Evolutionary conservation across 2,329 filamentous ascomycete species (phyloP).

Genomic region (Aspergillus oerlinghausenensis): DNA sequence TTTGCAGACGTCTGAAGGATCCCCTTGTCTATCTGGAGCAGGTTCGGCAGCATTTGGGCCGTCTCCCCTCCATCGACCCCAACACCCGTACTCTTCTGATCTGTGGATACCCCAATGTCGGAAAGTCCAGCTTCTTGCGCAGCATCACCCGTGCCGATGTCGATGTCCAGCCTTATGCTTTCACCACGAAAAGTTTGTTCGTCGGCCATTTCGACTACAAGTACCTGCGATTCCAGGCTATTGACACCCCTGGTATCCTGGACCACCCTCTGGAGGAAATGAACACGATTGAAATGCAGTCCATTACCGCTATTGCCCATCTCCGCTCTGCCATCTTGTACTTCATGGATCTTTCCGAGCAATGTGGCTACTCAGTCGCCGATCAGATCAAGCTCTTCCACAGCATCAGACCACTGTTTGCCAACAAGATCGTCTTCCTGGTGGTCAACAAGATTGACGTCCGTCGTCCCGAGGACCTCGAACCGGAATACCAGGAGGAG

Average conservation of each 20-base stretch:
- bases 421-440: slow-evolving; percentile 95
- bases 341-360: slow-evolving; percentile 96
- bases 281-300: slow-evolving; percentile 99
- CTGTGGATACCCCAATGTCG: slow-evolving; percentile 95
- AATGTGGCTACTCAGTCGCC: slow-evolving; percentile 89
- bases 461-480: slow-evolving; percentile 78
- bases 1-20: slow-evolving; percentile 91
- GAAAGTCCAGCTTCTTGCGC: slow-evolving; percentile 93
- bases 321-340: slow-evolving; percentile 91
- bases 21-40: slow-evolving; percentile 94
- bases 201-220: slow-evolving; percentile 98
- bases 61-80: slow-evolving; percentile 96
- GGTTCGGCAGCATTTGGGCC: slow-evolving; percentile 91
- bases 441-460: slow-evolving; percentile 99
- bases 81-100: slow-evolving; percentile 95
- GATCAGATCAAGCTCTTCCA: slow-evolving; percentile 94
- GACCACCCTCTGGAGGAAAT: slow-evolving; percentile 98
- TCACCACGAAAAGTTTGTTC: slow-evolving; percentile 96
- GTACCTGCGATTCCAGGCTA: slow-evolving; percentile 83
- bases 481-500: slow-evolving; percentile 70
- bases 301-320: slow-evolving; percentile 96
- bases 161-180: slow-evolving; percentile 95
- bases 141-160: slow-evolving; percentile 92
- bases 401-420: slow-evolving; percentile 93
- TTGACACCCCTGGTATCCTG: slow-evolving; percentile 97